These are phyloP conservation scores for Geotrichum fermentans DNA, from an alignment of 1,139 yeast species.

Conservation along the genomic window DNA sequence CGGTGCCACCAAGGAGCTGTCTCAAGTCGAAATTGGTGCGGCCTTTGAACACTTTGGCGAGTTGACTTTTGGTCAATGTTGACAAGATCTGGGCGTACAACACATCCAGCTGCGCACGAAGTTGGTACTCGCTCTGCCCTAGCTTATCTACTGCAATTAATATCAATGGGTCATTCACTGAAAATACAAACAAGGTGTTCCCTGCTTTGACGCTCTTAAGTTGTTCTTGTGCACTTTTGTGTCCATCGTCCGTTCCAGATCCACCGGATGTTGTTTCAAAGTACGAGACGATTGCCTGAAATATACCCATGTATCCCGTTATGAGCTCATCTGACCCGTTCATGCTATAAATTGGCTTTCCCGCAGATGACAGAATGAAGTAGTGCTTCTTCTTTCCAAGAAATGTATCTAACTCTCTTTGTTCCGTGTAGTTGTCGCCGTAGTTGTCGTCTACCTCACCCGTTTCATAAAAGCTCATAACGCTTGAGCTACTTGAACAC, in stretches of 20 bases:
- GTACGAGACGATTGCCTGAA: conserved; percentile 62
- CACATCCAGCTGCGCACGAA: conserved; percentile 64
- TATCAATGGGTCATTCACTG: conserved; percentile 64
- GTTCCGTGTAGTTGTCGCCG: too few relatives aligned
- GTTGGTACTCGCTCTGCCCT: conserved; percentile 50
- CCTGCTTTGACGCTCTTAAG: conserved; percentile 33
- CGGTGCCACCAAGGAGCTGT: conserved; percentile 62
- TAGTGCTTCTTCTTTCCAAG: conserved; percentile 58
- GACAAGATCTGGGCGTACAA: conserved; percentile 75
- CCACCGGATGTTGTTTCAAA: conserved; percentile 38
- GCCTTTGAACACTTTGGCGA: conserved; percentile 60
- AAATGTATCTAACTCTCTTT: conserved; percentile 37
- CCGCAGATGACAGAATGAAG: conserved; percentile 82
- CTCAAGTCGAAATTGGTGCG: conserved; percentile 81
- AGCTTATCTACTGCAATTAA: conserved; percentile 65
- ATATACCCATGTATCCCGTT: conserved; percentile 61
- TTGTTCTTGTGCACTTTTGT: conserved; percentile 14
- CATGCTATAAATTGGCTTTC: conserved; percentile 85
- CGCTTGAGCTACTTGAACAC: neutral
- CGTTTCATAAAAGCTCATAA: conserved; percentile 8
- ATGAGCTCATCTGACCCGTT: conserved; percentile 69
- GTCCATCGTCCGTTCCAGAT: neutral
- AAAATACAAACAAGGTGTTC: conserved; percentile 52
- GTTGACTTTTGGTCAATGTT: conserved; percentile 70
- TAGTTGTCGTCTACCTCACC: neutral